These are phyloP conservation scores for Sarcodon aspratus DNA, from an alignment of 768 basidiomycete species.

Conservation along the genomic window DNA sequence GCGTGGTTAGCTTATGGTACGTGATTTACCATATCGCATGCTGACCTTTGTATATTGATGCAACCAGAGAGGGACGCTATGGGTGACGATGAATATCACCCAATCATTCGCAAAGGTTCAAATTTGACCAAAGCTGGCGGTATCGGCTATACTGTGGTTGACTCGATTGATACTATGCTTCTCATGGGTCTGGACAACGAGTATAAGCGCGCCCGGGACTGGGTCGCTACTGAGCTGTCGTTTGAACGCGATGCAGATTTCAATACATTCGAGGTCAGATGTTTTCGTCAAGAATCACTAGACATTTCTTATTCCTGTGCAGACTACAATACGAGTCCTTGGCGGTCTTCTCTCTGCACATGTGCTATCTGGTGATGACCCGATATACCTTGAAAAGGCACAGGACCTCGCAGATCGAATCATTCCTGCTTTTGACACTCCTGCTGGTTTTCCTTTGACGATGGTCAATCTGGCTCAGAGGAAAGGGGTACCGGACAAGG, in stretches of 20 bases:
- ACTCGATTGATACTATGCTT: slow-evolving; percentile 80
- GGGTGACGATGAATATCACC: slow-evolving; percentile 90
- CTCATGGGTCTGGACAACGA: slow-evolving; percentile 78
- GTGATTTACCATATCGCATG: slow-evolving; percentile 8
- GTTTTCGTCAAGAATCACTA: background rate
- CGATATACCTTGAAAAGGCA: slow-evolving; percentile 65
- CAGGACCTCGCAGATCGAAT: slow-evolving; percentile 81
- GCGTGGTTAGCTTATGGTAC: slow-evolving; percentile 81
- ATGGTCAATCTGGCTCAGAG: slow-evolving; percentile 59
- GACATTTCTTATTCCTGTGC: background rate
- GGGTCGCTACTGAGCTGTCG: slow-evolving; percentile 57
- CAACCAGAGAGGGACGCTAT: slow-evolving; percentile 74
- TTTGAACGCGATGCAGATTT: slow-evolving; percentile 73
- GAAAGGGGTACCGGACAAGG: slow-evolving; percentile 46
- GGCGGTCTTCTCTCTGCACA: slow-evolving; percentile 86
- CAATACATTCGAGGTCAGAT: slow-evolving; percentile 82
- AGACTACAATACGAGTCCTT: slow-evolving; percentile 89
- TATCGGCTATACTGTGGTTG: slow-evolving; percentile 83
- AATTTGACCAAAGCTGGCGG: slow-evolving; percentile 71
- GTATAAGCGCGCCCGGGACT: slow-evolving; percentile 63
- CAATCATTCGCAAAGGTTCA: slow-evolving; percentile 58
- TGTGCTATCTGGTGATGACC: slow-evolving; percentile 59
- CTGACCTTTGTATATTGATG: slow-evolving; percentile 8
- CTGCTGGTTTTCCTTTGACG: slow-evolving; percentile 72
- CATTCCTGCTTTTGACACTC: slow-evolving; percentile 71